These are phyloP conservation scores for Penicillium sp. DNA, from an alignment of 2,329 filamentous ascomycete species.

Conservation along the genomic window DNA sequence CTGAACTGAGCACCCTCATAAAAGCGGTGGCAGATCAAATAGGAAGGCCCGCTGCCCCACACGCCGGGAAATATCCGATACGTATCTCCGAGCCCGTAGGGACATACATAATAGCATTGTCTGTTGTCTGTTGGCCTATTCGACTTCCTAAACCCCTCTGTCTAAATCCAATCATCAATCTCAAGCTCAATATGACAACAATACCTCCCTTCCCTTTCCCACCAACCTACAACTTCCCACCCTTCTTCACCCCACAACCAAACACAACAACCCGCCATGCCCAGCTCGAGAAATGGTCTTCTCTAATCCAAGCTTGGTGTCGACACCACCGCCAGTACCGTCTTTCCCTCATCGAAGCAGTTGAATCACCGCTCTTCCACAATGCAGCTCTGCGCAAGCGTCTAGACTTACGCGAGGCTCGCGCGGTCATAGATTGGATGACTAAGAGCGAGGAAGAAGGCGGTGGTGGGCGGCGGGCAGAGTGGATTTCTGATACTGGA, in stretches of 20 bases:
- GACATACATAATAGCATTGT: no score
- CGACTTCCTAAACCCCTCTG: no score
- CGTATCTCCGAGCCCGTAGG: no score
- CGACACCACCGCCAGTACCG: constrained; percentile 71
- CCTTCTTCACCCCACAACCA: constrained; percentile 51
- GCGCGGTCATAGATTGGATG: constrained; percentile 57
- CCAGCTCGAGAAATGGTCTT: constrained; percentile 76
- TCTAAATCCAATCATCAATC: not conserved
- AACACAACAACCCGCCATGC: constrained; percentile 44
- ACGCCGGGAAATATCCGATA: no score
- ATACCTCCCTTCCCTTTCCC: constrained; percentile 39
- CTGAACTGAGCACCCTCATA: no score
- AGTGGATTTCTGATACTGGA: constrained; percentile 56
- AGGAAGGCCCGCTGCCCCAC: no score
- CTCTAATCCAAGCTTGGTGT: constrained; percentile 79
- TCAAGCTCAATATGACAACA: constrained; percentile 7
- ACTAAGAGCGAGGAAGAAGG: constrained; percentile 42
- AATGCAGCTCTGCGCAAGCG: constrained; percentile 45
- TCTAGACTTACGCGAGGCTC: constrained; percentile 52
- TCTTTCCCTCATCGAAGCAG: constrained; percentile 62
- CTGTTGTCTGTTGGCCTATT: no score
- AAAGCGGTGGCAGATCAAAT: no score
- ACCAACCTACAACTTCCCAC: constrained; percentile 49
- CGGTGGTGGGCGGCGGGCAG: constrained; percentile 47
- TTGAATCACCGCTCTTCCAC: constrained; percentile 57